phyloP scores from a whole-genome alignment of 2,329 filamentous ascomycete genomes.

The Exophiala alcalophila region DNA sequence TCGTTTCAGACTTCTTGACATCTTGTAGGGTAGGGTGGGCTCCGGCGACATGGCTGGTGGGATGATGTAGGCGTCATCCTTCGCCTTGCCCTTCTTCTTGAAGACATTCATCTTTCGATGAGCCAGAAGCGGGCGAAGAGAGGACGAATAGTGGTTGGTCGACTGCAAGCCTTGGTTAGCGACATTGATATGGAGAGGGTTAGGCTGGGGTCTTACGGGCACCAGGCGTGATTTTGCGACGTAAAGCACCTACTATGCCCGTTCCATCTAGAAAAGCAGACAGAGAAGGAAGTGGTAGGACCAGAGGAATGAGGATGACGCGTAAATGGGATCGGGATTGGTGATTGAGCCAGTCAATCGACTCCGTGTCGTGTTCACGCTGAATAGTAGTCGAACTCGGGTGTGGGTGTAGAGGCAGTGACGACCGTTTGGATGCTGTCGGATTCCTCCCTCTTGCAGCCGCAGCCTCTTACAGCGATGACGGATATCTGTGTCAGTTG shows the following conservation, averaged over 20 bases:
- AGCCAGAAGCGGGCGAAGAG: too few species aligned
- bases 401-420: background rate
- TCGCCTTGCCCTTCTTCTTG: constrained; percentile 29
- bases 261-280: constrained; percentile 16
- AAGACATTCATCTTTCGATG: constrained; percentile 31
- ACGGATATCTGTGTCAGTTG: constrained; percentile 1
- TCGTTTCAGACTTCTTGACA: constrained; percentile 34
- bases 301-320: too few species aligned
- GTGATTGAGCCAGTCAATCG: constrained; percentile 19
- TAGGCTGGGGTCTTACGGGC: constrained; percentile 1
- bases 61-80: constrained; percentile 27
- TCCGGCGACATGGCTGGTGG: constrained; percentile 15
- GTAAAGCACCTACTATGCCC: constrained; percentile 3
- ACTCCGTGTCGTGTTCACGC: too few species aligned
- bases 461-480: background rate
- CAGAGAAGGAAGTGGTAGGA: too few species aligned
- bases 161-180: too few species aligned
- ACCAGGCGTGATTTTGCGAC: constrained; percentile 18
- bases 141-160: too few species aligned
- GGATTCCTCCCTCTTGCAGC: constrained; percentile 11
- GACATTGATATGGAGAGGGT: background rate
- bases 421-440: background rate
- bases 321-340: background rate
- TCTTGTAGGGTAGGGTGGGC: constrained; percentile 17
- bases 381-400: background rate